These are phyloP conservation scores for Scedosporium boydii DNA, from an alignment of 2,329 filamentous ascomycete species.

Conservation along the genomic window DNA sequence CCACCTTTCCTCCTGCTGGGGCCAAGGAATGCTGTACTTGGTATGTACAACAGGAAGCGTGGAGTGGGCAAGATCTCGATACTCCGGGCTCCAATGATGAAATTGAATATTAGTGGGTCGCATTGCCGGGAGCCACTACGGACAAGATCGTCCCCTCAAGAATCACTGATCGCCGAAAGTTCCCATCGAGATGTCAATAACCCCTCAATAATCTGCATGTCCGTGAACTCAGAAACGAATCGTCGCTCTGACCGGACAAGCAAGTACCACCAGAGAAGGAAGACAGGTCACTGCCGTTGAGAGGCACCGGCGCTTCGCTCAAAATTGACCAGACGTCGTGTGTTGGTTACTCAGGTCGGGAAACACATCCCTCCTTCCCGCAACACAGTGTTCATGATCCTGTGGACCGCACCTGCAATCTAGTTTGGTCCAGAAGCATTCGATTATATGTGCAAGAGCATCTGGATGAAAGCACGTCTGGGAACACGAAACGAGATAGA, in stretches of 20 bases:
- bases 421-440: neutral
- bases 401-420: neutral
- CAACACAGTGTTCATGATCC: neutral
- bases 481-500: neutral
- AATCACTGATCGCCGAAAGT: constrained; percentile 3
- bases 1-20: too few species aligned
- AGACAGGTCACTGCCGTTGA: too few species aligned
- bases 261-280: too few species aligned
- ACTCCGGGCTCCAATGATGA: neutral
- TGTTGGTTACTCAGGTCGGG: too few species aligned
- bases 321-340: too few species aligned
- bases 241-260: too few species aligned
- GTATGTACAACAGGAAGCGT: neutral
- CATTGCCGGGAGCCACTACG: neutral
- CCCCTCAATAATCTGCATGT: neutral
- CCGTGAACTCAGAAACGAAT: neutral
- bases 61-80: neutral
- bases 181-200: neutral
- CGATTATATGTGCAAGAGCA: neutral
- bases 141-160: neutral
- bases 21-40: neutral
- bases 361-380: too few species aligned
- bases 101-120: neutral
- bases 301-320: too few species aligned
- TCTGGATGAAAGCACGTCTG: neutral